Evolutionary conservation across 805 yeast species (phyloP).

Genomic region (Naumovozyma baii): DNA sequence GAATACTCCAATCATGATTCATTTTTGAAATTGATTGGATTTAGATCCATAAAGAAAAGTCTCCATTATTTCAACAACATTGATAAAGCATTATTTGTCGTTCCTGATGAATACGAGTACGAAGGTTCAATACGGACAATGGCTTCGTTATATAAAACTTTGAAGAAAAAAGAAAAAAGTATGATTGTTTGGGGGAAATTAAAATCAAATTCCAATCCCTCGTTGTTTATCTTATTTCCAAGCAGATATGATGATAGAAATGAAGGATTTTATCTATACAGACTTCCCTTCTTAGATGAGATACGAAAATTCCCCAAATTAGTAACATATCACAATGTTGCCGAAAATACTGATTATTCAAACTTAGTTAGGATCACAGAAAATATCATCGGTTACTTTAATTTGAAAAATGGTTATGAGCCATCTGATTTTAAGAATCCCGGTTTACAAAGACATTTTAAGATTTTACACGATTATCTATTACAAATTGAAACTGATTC

Average conservation of each 20-base stretch:
- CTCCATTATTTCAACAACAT: conserved; percentile 44
- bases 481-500: conserved; percentile 40
- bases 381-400: conserved; percentile 33
- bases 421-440: conserved; percentile 60
- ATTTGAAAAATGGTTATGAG: conserved; percentile 39
- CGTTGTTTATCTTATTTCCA: conserved; percentile 51
- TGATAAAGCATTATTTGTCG: conserved; percentile 50
- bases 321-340: conserved; percentile 4
- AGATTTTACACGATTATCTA: conserved; percentile 52
- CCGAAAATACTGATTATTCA: conserved; percentile 12
- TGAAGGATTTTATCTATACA: conserved; percentile 63
- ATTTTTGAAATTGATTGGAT: conserved; percentile 57
- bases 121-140: conserved; percentile 60
- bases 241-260: conserved; percentile 33
- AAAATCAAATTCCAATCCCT: conserved; percentile 45
- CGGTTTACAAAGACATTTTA: conserved; percentile 54
- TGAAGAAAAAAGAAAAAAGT: conserved; percentile 42
- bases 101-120: conserved; percentile 53
- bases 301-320: conserved; percentile 51
- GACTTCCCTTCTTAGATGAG: conserved; percentile 69
- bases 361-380: conserved; percentile 18
- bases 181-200: conserved; percentile 69
- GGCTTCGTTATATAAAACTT: conserved; percentile 53
- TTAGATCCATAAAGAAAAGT: conserved; percentile 37
- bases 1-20: conserved; percentile 34